These are phyloP conservation scores for Megacollybia marginata DNA, from an alignment of 768 basidiomycete genomes.

Conservation along the genomic window DNA sequence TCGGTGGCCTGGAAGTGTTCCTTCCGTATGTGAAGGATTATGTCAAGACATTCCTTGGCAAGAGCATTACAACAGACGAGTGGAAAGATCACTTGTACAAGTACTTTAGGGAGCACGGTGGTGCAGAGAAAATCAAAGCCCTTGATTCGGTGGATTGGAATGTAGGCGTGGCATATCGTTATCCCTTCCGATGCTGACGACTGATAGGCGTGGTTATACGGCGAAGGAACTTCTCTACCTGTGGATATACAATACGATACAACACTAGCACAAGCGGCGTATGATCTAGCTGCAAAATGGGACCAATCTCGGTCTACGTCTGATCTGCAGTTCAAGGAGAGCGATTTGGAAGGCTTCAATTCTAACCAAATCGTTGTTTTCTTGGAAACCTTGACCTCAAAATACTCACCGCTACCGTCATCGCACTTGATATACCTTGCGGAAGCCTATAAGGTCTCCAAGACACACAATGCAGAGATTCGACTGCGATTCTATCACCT, in stretches of 20 bases:
- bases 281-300: slow-evolving; percentile 70
- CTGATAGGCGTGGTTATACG: slow-evolving; percentile 70
- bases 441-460: slow-evolving; percentile 35
- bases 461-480: slow-evolving; percentile 70
- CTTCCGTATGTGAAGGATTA: slow-evolving; percentile 81
- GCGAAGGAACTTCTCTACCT: slow-evolving; percentile 68
- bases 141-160: slow-evolving; percentile 75
- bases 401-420: slow-evolving; percentile 53
- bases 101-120: slow-evolving; percentile 57
- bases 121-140: slow-evolving; percentile 51
- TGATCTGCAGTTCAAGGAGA: slow-evolving; percentile 44
- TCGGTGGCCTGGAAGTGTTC: slow-evolving; percentile 82
- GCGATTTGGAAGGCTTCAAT: slow-evolving; percentile 59
- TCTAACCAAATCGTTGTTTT: slow-evolving; percentile 83
- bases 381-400: slow-evolving; percentile 63
- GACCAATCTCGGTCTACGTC: slow-evolving; percentile 52
- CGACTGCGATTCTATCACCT: slow-evolving; percentile 73
- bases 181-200: background rate
- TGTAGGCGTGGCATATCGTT: slow-evolving; percentile 24
- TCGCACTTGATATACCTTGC: slow-evolving; percentile 56
- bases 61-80: slow-evolving; percentile 75
- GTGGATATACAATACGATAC: slow-evolving; percentile 71
- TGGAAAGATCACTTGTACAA: slow-evolving; percentile 78
- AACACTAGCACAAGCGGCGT: slow-evolving; percentile 62
- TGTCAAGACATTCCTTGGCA: slow-evolving; percentile 71